Evolutionary conservation across 2,329 filamentous ascomycete species (phyloP), one percentile per base, ranked within the genome.

Genomic region (Blastomyces silverae): DNA sequence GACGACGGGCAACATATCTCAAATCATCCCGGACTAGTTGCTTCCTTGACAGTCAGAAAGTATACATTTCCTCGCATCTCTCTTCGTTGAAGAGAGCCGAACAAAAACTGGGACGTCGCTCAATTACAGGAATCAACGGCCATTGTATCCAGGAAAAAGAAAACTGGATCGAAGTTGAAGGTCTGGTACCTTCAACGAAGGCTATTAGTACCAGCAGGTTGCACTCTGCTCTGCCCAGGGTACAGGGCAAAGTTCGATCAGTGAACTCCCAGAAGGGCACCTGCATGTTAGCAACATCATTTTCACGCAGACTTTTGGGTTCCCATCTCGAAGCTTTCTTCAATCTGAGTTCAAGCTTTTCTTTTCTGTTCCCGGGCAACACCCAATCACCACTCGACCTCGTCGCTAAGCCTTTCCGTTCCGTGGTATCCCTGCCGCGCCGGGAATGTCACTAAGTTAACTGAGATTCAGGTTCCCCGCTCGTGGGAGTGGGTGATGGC

Each of bases 341-440:
- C 15, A 28, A 3, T 28, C 15, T 48, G 42, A 28, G 42, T 61
- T 44, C 28, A 50, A 34, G 44, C 25, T 61, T 37, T 6, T 34
- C 25, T 13, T 25, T 15, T 31, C 37, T 61, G 8, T 61, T 61
- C 8, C 25, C 44, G 50, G 46, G 44, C 28, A 37, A 48, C 44
- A 31, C 28, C 59, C 59, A 50, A 61, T 61, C 42, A 61, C 20
- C 31, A 50, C 28, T 25, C 44, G 20, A n/a, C 31, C 8, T 48
- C 25, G 10, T 50, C 46, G 42, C 57, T 44, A 60, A 50, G 15
- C 15, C 28, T 48, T 34, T 61, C 46, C 44, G 10, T 61, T 50
- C 59, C 59, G 28, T 61, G 59, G 59, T 50, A 61, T 52, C 42
- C 57, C 57, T 60, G 57, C 13, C 28, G 57, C 37, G n/a, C 37